A percentile compares a stretch with the other conserved stretches of the same genome.
phyloP scores from a whole-genome alignment of 768 basidiomycete species.

The Mycena rosella region DNA sequence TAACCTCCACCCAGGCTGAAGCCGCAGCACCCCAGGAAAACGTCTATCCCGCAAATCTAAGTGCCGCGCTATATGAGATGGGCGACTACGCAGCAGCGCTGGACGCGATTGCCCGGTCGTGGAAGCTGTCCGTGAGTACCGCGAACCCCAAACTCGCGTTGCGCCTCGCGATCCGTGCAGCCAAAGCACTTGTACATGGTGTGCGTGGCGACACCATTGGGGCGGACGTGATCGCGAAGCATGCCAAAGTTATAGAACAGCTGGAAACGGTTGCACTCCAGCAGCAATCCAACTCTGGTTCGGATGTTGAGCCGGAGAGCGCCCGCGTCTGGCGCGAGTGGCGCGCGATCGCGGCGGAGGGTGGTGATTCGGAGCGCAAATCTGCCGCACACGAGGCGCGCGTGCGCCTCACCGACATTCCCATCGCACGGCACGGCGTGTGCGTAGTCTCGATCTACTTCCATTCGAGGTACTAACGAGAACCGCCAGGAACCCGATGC shows the following conservation, averaged over 20 bases:
- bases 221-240: neutral
- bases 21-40: slow-evolving; percentile 35
- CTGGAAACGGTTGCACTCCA: slow-evolving; percentile 21
- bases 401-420: slow-evolving; percentile 5
- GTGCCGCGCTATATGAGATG: slow-evolving; percentile 46
- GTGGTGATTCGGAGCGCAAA: neutral
- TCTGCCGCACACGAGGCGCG: slow-evolving; percentile 13
- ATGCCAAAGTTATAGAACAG: slow-evolving; percentile 20
- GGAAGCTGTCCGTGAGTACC: slow-evolving; percentile 18
- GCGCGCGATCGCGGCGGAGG: slow-evolving; percentile 30
- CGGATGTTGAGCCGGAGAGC: slow-evolving; percentile 18
- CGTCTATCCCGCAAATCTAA: slow-evolving; percentile 46
- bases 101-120: slow-evolving; percentile 40
- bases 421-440: slow-evolving; percentile 18
- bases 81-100: slow-evolving; percentile 41
- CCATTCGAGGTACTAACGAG: too few species aligned
- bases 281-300: neutral
- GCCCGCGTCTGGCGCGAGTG: slow-evolving; percentile 35
- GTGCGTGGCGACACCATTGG: slow-evolving; percentile 36
- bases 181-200: slow-evolving; percentile 42
- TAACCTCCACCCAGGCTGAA: slow-evolving; percentile 36
- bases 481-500: slow-evolving; percentile 32
- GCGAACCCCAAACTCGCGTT: slow-evolving; percentile 29
- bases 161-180: slow-evolving; percentile 39
- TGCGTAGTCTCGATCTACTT: slow-evolving; percentile 19